A percentile compares a stretch with the other conserved stretches of the same genome.
phyloP scores from a whole-genome alignment of 768 basidiomycete species.

The Amanita molliuscula region DNA sequence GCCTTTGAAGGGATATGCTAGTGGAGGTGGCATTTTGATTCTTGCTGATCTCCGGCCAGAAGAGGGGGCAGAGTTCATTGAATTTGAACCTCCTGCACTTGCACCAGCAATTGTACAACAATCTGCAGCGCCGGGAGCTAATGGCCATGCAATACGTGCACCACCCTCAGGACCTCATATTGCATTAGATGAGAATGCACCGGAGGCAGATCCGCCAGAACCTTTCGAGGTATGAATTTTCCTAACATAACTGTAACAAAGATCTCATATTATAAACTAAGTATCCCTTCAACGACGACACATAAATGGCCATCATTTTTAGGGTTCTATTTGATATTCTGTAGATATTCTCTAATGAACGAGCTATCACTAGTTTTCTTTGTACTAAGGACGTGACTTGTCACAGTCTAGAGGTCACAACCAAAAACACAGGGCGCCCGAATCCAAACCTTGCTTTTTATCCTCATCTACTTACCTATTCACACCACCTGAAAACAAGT shows the following conservation, averaged over 20 bases:
- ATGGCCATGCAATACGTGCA: slow-evolving; percentile 20
- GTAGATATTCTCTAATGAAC: slow-evolving; percentile 5
- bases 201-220: slow-evolving; percentile 68
- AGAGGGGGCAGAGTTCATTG: slow-evolving; percentile 68
- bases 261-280: slow-evolving; percentile 17
- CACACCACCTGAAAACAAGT: neutral
- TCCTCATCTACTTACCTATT: neutral
- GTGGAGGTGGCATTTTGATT: slow-evolving; percentile 84
- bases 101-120: slow-evolving; percentile 17
- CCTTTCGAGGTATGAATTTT: slow-evolving; percentile 67
- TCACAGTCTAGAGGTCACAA: neutral
- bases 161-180: slow-evolving; percentile 43
- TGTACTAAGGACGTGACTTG: neutral
- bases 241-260: neutral
- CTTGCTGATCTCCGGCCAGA: slow-evolving; percentile 64
- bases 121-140: slow-evolving; percentile 19
- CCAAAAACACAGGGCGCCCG: neutral
- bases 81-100: slow-evolving; percentile 31
- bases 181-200: slow-evolving; percentile 56
- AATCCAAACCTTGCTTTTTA: neutral
- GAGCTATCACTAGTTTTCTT: neutral
- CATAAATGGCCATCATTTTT: slow-evolving; percentile 21
- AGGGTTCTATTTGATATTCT: slow-evolving; percentile 1
- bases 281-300: slow-evolving; percentile 72
- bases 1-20: slow-evolving; percentile 54